Conservation (phyloP, 1,284 basidiomycete genomes). For the Acaromyces ingoldii region DNA sequence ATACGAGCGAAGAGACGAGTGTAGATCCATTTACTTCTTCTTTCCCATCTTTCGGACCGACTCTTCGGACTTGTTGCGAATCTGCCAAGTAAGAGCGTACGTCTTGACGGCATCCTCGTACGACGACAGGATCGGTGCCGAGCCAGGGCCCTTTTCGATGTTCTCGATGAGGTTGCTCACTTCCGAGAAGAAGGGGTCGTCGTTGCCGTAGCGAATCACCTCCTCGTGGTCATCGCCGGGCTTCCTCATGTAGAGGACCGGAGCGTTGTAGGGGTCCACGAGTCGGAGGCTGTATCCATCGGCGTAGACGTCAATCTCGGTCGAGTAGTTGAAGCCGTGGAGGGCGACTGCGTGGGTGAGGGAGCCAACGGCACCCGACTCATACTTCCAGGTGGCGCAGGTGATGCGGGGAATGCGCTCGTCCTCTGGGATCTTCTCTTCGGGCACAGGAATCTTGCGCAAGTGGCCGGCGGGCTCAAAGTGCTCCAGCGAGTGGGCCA, state of each 20-base stretch:
- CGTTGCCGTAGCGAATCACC: slow-evolving; percentile 47
- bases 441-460: slow-evolving; percentile 73
- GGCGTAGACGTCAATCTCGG: slow-evolving; percentile 42
- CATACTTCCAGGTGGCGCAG: slow-evolving; percentile 50
- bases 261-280: slow-evolving; percentile 49
- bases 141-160: slow-evolving; percentile 39
- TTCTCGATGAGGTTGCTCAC: slow-evolving; percentile 47
- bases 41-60: not conserved
- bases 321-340: slow-evolving; percentile 49
- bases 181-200: slow-evolving; percentile 52
- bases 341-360: slow-evolving; percentile 50
- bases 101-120: slow-evolving; percentile 50
- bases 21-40: no score
- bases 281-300: slow-evolving; percentile 47
- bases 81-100: slow-evolving; percentile 49
- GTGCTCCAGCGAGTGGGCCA: slow-evolving; percentile 52
- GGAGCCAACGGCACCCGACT: slow-evolving; percentile 45
- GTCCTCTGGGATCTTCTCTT: slow-evolving; percentile 62
- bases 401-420: slow-evolving; percentile 49
- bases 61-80: slow-evolving; percentile 42
- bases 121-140: slow-evolving; percentile 24
- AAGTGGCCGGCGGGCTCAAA: slow-evolving; percentile 66
- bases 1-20: no score
- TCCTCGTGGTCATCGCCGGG: slow-evolving; percentile 51
- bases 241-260: slow-evolving; percentile 47